Base-by-base conservation (phyloP, 208 protist genomes). In the Trypanosoma caninum region DNA sequence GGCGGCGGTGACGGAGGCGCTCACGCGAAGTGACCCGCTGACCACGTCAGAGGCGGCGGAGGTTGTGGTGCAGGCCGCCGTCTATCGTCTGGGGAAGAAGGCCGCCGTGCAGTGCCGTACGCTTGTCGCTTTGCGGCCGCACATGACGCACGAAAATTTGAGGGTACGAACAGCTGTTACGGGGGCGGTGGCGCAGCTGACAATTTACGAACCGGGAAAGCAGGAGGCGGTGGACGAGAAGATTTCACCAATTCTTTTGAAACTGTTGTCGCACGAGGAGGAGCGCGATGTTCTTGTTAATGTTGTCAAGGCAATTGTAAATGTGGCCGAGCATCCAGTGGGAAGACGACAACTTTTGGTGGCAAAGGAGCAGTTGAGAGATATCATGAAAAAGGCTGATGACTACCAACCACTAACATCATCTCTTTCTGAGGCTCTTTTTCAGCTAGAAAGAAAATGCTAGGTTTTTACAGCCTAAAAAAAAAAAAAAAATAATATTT, bases 221-320 rank as follows among this genome's bases (percentile, higher is more conserved):
- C 59, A 78, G 13, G 82, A 92, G 62, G 79, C 83, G 23, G 71
- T 86, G 18, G 78, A 90, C 46, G 31, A 72, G 13, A 58, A 68
- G 11, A 40, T 87, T 7, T 57, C 80, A 0, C 47, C 37, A 16
- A 31, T 63, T 11, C 57, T 90, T 6, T 59, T 74, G 25, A 40
- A 47, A 3, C 66, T 84, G 25, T 59, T 92, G 2, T 61, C 37
- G 16, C 20, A 59, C 9, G 84, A 92, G 58, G 84, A 91, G 53
- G 88, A 95, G 62, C 82, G 84, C 0, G 88, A 95, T 46, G 84
- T 94, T 2, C 72, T 94, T 42, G 76, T 83, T 16, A 74, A 88
- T 68, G 68, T 91, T 54, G 68, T 84, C 11, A 78, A 77, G 10
- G 68, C 82, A 2, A 66, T 85, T 34, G 76, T 81, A 46, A 76